Conservation (phyloP, 1,284 basidiomycete genomes). For the Leccinum fallax region DNA sequence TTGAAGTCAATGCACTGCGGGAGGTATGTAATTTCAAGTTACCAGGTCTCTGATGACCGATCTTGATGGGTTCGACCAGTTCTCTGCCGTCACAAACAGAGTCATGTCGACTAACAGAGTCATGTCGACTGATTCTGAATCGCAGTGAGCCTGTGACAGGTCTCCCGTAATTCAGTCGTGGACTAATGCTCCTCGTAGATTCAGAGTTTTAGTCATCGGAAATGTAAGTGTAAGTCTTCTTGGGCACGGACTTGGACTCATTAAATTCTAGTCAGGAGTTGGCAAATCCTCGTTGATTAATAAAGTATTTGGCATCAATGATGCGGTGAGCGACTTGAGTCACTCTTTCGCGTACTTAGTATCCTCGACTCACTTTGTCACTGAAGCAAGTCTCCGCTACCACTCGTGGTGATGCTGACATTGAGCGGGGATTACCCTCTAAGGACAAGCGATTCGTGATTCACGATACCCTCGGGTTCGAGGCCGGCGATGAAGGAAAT, state of each 20-base stretch:
- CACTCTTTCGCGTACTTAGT: neutral
- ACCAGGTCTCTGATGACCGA: neutral
- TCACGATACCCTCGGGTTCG: slow-evolving; percentile 24
- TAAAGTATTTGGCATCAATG: slow-evolving; percentile 15
- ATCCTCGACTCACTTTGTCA: neutral
- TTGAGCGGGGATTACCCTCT: slow-evolving; percentile 13
- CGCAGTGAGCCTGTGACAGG: slow-evolving; percentile 5
- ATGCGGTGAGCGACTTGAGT: slow-evolving; percentile 12
- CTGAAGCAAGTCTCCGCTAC: slow-evolving; percentile 11
- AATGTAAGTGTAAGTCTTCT: slow-evolving; percentile 9
- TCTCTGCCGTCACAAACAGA: slow-evolving; percentile 1
- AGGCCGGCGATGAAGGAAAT: slow-evolving; percentile 15
- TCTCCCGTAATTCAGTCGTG: neutral
- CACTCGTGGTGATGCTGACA: slow-evolving; percentile 6
- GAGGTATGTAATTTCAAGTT: slow-evolving; percentile 3
- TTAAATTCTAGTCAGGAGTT: slow-evolving; percentile 14
- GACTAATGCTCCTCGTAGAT: slow-evolving; percentile 7
- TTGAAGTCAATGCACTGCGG: neutral
- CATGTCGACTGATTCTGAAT: slow-evolving; percentile 8
- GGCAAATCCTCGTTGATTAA: slow-evolving; percentile 20
- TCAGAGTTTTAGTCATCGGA: slow-evolving; percentile 19
- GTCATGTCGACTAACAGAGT: slow-evolving; percentile 3
- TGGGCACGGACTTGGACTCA: neutral
- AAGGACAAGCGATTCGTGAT: slow-evolving; percentile 16
- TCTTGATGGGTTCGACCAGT: neutral